These are phyloP conservation scores for Uronychia setigera DNA, from an alignment of 73 alveolate species.

Conservation along the genomic window DNA sequence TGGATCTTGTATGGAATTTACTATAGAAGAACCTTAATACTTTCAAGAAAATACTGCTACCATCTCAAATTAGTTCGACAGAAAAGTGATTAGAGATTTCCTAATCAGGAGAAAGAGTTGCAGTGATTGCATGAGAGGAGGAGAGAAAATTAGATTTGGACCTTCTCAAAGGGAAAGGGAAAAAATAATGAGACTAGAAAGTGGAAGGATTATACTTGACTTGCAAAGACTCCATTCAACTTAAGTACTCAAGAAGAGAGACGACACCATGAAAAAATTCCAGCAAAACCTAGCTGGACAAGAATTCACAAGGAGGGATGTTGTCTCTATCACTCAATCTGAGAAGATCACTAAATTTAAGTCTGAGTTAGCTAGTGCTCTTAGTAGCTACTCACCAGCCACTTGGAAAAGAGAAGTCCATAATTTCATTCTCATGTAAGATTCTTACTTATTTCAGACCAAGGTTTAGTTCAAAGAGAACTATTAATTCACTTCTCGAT, in stretches of 20 bases:
- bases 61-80: no score
- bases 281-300: background rate
- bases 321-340: background rate
- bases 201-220: background rate
- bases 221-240: background rate
- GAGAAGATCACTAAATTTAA: background rate
- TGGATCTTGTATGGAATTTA: no score
- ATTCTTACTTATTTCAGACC: background rate
- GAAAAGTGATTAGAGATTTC: background rate
- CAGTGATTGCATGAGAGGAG: background rate
- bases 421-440: background rate
- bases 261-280: background rate
- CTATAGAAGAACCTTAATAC: no score
- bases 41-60: no score
- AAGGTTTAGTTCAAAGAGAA: background rate
- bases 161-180: background rate
- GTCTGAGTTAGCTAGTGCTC: background rate
- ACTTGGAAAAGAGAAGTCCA: background rate
- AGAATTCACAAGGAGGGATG: background rate
- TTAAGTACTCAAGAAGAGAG: background rate
- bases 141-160: background rate
- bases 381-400: background rate
- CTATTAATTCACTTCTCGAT: background rate
- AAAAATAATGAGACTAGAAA: background rate
- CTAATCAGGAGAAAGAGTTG: background rate